These are phyloP conservation scores for Pyrus bretschneideri DNA, from an alignment of 306 rosid genomes.

Conservation along the genomic window DNA sequence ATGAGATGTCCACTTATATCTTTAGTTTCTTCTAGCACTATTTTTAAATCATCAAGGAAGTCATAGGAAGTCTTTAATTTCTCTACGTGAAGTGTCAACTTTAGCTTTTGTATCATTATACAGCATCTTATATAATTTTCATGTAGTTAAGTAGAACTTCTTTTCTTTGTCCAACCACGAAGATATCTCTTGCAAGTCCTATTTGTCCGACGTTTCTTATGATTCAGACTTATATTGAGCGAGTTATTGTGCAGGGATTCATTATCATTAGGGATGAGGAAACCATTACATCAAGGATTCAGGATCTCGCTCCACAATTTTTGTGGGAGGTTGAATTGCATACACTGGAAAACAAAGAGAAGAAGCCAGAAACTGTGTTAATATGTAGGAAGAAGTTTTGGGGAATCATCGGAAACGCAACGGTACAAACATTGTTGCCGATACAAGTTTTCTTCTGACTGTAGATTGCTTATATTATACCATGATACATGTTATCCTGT, in stretches of 20 bases:
- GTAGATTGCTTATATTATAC: neutral
- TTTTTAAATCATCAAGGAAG: neutral
- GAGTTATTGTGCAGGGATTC: conserved; percentile 56
- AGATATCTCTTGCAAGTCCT: neutral
- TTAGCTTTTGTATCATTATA: neutral
- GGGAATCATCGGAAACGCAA: conserved; percentile 45
- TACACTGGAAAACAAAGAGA: conserved; percentile 56
- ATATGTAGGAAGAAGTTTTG: conserved; percentile 87
- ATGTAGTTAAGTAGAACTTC: neutral
- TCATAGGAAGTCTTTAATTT: neutral
- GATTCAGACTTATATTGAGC: neutral
- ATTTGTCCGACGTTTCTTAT: neutral
- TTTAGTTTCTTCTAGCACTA: neutral
- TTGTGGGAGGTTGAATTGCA: conserved; percentile 70
- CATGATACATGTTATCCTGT: neutral
- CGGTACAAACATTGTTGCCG: neutral
- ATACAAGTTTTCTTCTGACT: neutral
- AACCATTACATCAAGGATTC: conserved; percentile 46
- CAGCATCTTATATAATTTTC: neutral
- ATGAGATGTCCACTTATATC: neutral
- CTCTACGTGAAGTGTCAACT: neutral
- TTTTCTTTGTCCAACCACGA: neutral
- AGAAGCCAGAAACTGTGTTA: conserved; percentile 50
- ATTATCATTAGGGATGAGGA: conserved; percentile 71
- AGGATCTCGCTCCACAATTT: conserved; percentile 55